These are phyloP conservation scores for Calocybe gambosa DNA, from an alignment of 1,284 basidiomycete species.

Conservation along the genomic window DNA sequence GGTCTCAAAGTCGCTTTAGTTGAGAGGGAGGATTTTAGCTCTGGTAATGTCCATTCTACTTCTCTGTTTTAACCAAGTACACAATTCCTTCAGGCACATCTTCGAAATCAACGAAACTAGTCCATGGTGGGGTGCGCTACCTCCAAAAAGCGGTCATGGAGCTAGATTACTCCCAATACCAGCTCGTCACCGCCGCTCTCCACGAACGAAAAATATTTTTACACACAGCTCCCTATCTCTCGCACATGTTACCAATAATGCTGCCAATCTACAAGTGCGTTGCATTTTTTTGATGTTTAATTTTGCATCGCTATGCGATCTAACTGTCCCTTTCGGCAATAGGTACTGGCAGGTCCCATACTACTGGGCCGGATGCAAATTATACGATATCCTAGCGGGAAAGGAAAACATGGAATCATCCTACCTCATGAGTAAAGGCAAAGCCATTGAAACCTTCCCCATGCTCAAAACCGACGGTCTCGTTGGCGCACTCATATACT, in stretches of 20 bases:
- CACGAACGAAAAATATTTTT: slow-evolving; percentile 93
- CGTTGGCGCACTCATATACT: slow-evolving; percentile 94
- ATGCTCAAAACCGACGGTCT: slow-evolving; percentile 94
- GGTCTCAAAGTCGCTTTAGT: slow-evolving; percentile 92
- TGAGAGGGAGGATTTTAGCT: slow-evolving; percentile 89
- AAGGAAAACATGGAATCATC: slow-evolving; percentile 96
- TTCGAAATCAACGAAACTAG: slow-evolving; percentile 96
- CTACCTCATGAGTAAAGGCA: slow-evolving; percentile 91
- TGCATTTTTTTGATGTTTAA: slow-evolving; percentile 3
- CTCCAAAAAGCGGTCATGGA: slow-evolving; percentile 84
- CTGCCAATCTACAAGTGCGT: slow-evolving; percentile 82
- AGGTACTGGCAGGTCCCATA: slow-evolving; percentile 98
- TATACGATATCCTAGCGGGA: slow-evolving; percentile 94
- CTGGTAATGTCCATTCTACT: too few species aligned
- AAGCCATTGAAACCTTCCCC: slow-evolving; percentile 92
- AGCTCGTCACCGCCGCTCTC: slow-evolving; percentile 91
- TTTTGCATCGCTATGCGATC: slow-evolving; percentile 1
- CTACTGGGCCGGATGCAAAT: slow-evolving; percentile 93
- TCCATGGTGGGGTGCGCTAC: slow-evolving; percentile 97
- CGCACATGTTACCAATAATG: slow-evolving; percentile 91
- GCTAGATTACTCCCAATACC: slow-evolving; percentile 95
- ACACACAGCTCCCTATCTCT: slow-evolving; percentile 93
- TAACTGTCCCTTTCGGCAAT: slow-evolving; percentile 1
- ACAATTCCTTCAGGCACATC: slow-evolving; percentile 66
- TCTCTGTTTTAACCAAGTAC: neutral